These are phyloP conservation scores for Pleurotus giganteus DNA, from an alignment of 768 basidiomycete genomes.

Conservation along the genomic window DNA sequence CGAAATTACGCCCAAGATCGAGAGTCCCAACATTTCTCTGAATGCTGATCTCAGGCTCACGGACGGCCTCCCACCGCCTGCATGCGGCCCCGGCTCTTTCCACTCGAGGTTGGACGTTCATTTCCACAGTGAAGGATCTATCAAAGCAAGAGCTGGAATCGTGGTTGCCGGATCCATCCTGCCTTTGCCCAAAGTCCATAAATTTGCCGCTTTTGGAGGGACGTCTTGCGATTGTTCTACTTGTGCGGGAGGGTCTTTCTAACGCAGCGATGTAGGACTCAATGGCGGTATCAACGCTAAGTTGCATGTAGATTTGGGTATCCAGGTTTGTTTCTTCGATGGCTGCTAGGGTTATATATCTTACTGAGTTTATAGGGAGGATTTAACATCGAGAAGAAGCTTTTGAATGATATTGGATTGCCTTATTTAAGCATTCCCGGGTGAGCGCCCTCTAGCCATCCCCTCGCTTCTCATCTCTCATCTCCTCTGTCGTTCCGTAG, in stretches of 20 bases:
- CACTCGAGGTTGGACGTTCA: neutral
- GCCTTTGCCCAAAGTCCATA: slow-evolving; percentile 25
- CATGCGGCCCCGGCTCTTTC: neutral
- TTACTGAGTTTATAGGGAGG: slow-evolving; percentile 17
- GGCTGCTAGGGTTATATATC: too few species aligned
- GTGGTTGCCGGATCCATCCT: slow-evolving; percentile 20
- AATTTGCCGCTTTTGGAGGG: slow-evolving; percentile 24
- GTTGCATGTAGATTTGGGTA: slow-evolving; percentile 22
- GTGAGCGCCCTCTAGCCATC: slow-evolving; percentile 16
- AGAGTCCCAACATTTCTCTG: slow-evolving; percentile 10
- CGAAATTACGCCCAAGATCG: slow-evolving; percentile 9
- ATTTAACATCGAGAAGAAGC: slow-evolving; percentile 25
- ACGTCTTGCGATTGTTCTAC: neutral
- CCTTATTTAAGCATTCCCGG: slow-evolving; percentile 30
- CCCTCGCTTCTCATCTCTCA: too few species aligned
- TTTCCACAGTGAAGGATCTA: neutral
- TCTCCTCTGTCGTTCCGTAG: too few species aligned
- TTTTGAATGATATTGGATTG: slow-evolving; percentile 29
- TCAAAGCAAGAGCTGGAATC: slow-evolving; percentile 24
- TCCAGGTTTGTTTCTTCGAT: slow-evolving; percentile 26
- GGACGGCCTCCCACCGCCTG: neutral
- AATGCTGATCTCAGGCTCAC: slow-evolving; percentile 12
- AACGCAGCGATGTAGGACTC: slow-evolving; percentile 13
- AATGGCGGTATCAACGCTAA: slow-evolving; percentile 28
- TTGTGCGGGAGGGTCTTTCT: too few species aligned